Base-by-base conservation (phyloP, 208 protist genomes). In the Porcisia hertigi region DNA sequence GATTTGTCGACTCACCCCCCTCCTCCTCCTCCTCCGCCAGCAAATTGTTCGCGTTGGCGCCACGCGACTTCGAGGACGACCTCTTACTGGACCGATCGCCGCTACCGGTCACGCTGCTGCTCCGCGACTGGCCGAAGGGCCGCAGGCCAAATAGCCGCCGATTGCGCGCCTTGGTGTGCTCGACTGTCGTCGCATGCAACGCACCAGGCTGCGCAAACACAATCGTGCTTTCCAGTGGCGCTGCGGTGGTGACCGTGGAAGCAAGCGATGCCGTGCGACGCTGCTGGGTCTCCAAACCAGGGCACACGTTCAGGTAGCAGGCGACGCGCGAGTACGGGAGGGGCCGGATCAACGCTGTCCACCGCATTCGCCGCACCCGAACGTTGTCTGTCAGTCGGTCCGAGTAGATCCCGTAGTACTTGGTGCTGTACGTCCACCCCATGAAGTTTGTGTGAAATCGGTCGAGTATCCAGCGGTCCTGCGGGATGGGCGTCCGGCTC, bases 341-440 rank as follows among this genome's bases (percentile, higher is more conserved):
- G 55, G 84, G 77, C 72, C 80, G 80, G 43, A 94, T 58, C 59
- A 89, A 63, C 16, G 85, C 86, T 54, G 89, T 86, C 90, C 90
- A 96, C 30, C 88, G 88, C 81, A 88, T 86, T 3, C 92, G 85
- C n/a, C 92, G 88, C 58, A 92, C 73, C 30, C 84, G 83, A 74
- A 86, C 82, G 25, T 80, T 67, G 14, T 30, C 18, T 0, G 82
- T 86, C 65, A 86, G 60, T 20, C 65, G 82, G 45, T 71, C 75
- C 3, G 80, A 85, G 82, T 94, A 96, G 39, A 75, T 58, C 18
- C 90, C 87, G 85, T 94, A 88, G 81, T 95, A 95, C 65, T 86
- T 85, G 57, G 74, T 82, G 73, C 83, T 88, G 84, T 89, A 97
- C 43, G 84, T 87, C 92, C 92, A 97, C 5, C 92, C 92, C 60